Conservation (phyloP, 192 early-diverging fungal genomes). For the Coemansia sp. region DNA sequence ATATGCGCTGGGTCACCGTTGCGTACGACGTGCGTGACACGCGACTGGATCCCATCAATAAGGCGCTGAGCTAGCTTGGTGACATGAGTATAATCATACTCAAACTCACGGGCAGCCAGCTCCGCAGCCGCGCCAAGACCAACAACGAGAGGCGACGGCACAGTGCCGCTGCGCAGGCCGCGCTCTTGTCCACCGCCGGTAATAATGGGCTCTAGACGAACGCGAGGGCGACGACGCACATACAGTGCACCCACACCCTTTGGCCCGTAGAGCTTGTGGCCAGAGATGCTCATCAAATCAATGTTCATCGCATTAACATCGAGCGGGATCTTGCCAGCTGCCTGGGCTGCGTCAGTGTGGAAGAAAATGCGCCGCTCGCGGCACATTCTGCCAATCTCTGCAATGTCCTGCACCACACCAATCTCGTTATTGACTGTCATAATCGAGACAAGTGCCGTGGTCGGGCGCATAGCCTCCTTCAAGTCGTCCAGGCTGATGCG, state of each 20-base stretch:
- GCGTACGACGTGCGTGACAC: conserved; percentile 79
- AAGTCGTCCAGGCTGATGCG: conserved; percentile 78
- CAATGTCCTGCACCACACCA: conserved; percentile 92
- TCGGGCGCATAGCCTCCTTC: conserved; percentile 81
- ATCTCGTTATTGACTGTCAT: conserved; percentile 99
- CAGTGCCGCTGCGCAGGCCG: conserved; percentile 90
- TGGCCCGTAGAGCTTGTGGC: conserved; percentile 98
- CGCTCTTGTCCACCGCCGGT: conserved; percentile 96
- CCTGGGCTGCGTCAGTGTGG: conserved; percentile 97
- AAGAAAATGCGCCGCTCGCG: conserved; percentile 88
- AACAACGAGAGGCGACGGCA: conserved; percentile 85
- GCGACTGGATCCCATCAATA: conserved; percentile 74
- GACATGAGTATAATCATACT: conserved; percentile 78
- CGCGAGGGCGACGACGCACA: conserved; percentile 89
- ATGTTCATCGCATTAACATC: conserved; percentile 91
- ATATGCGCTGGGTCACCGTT: conserved; percentile 80
- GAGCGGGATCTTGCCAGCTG: conserved; percentile 91
- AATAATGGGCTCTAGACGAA: conserved; percentile 86
- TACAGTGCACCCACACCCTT: conserved; percentile 95
- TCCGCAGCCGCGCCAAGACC: conserved; percentile 88
- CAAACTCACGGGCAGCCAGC: conserved; percentile 77
- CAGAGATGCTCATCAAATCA: conserved; percentile 94
- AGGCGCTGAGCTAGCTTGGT: conserved; percentile 72
- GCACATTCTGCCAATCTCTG: conserved; percentile 87
- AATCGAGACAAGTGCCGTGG: conserved; percentile 87